A percentile compares a stretch with the other conserved stretches of the same genome.
Conservation (phyloP, 306 rosid genomes). For the Trifolium repens region DNA sequence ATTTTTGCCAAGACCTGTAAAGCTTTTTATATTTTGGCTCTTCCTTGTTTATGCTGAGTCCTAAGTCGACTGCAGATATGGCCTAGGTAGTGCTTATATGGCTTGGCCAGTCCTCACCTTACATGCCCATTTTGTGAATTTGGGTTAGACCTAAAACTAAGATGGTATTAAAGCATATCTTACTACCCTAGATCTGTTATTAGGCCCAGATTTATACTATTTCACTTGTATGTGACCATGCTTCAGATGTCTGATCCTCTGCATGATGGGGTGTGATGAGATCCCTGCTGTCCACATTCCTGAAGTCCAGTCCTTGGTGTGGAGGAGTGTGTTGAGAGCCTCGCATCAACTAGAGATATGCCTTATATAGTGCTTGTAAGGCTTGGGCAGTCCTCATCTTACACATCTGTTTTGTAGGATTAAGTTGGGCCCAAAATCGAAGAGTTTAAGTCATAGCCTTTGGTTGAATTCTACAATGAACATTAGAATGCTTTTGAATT, state of each 20-base stretch:
- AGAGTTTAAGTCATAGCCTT: neutral
- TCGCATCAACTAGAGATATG: neutral
- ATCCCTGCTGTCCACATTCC: neutral
- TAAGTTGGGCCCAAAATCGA: neutral
- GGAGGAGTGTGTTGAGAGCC: neutral
- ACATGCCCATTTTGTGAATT: neutral
- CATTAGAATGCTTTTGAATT: constrained; percentile 13
- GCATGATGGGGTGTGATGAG: neutral
- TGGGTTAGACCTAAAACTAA: neutral
- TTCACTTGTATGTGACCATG: neutral
- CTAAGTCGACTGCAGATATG: neutral
- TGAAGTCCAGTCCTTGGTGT: neutral
- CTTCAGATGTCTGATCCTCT: neutral
- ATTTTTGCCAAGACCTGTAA: neutral
- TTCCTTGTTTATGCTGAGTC: neutral
- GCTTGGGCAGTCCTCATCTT: neutral
- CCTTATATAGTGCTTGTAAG: neutral
- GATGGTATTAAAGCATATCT: neutral
- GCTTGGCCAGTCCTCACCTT: constrained; percentile 1
- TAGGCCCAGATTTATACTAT: neutral
- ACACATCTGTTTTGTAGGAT: neutral
- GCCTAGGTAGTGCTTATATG: neutral
- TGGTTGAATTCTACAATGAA: neutral
- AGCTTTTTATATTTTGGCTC: neutral
- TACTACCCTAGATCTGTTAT: neutral